Base-by-base conservation (phyloP, 2,329 filamentous ascomycete genomes). In the Lithohypha guttulata region DNA sequence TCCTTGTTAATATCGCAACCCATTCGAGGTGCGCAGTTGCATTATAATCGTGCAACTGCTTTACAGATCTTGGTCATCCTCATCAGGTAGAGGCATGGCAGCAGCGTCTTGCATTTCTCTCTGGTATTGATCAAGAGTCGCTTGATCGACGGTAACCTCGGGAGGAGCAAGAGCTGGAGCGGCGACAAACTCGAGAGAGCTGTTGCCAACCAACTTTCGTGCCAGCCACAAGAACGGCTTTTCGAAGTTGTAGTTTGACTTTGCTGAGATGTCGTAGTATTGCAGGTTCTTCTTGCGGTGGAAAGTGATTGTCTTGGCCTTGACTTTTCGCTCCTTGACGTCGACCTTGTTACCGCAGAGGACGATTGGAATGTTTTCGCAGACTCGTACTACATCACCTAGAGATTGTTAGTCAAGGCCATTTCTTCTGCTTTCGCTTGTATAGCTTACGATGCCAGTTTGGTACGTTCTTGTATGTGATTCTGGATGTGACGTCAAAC, bases 241-340 rank as follows among this genome's bases (percentile, higher is more conserved):
- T 81, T 96, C 89, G 68, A 96, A 96, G 80, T 96, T 96, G 74
- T 98, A 96, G 77, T 96, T 96, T 61, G 87, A 95, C 76, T 96
- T 98, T 69, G 91, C 91, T 28, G 86, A 95, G 65, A 96, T 96
- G 58, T 96, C 91, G 77, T 98, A 98, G 79, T 96, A 98, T 71
- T 98, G 91, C 38, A 98, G 81, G 71, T 96, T 98, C 81, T 98
- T 98, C 84, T 98, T 98, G 71, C 91, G 85, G 78, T 98, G 91
- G 84, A 98, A 98, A 53, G 91, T 98, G 70, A 98, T 98, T 63
- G 89, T 93, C 84, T 98, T 98, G 62, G 91, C 91, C 81, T 98
- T 98, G 64, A 98, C 91, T 74, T 98, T 98, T 68, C 91, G 85
- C 79, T 98, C 91, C 83, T 98, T 98, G 52, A 98, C 91, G 60